These are phyloP conservation scores for Claviceps purpurea DNA, from an alignment of 2,329 filamentous ascomycete species.

Conservation along the genomic window DNA sequence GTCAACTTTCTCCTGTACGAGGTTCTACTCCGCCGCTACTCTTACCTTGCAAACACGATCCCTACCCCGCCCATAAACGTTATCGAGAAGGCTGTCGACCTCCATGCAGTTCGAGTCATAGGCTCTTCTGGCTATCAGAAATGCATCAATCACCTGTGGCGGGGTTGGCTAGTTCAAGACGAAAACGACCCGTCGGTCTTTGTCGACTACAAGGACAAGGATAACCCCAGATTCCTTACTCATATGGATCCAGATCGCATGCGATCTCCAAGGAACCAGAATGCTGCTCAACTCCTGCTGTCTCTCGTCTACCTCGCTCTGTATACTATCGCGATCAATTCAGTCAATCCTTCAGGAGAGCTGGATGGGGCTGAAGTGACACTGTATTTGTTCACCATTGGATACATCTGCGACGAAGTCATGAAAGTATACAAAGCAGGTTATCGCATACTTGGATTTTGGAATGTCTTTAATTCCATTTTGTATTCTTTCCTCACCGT, in stretches of 20 bases:
- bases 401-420: constrained; percentile 78
- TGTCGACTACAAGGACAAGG: constrained; percentile 73
- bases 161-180: constrained; percentile 92
- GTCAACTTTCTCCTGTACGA: constrained; percentile 64
- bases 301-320: constrained; percentile 72
- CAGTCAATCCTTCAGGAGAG: constrained; percentile 73
- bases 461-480: constrained; percentile 86
- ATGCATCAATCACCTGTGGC: constrained; percentile 86
- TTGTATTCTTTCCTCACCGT: constrained; percentile 68
- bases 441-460: constrained; percentile 81
- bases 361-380: constrained; percentile 73
- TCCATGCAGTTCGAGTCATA: constrained; percentile 81
- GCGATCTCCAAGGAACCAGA: constrained; percentile 86
- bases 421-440: constrained; percentile 92
- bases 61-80: constrained; percentile 70
- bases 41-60: constrained; percentile 58
- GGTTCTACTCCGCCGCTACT: constrained; percentile 78
- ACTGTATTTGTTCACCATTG: constrained; percentile 82
- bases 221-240: constrained; percentile 59
- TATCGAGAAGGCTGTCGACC: constrained; percentile 83
- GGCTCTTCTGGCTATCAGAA: constrained; percentile 91
- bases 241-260: constrained; percentile 93
- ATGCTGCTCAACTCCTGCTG: constrained; percentile 72
- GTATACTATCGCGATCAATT: constrained; percentile 87
- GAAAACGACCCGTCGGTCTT: constrained; percentile 84